Conservation (phyloP, 208 protist genomes). For the Wallacemonas collosoma region DNA sequence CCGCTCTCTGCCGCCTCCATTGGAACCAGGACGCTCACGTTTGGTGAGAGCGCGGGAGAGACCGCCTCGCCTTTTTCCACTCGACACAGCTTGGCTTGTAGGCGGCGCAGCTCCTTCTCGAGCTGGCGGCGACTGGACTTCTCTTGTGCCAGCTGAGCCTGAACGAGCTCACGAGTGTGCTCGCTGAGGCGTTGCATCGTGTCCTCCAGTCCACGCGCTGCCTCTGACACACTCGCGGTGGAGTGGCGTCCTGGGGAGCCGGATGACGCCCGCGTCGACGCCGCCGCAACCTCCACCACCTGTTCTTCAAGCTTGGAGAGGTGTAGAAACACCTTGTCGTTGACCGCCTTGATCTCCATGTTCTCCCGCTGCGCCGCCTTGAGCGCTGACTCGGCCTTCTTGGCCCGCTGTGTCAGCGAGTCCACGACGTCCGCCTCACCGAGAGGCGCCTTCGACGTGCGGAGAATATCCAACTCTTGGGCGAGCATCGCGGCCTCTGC, state of each 20-base stretch:
- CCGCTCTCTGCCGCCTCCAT: neutral
- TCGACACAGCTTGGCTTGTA: constrained; percentile 14
- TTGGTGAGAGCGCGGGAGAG: neutral
- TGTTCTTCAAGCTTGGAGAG: constrained; percentile 11
- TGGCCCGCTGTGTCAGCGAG: neutral
- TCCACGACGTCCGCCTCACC: constrained; percentile 15
- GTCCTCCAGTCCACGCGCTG: no score
- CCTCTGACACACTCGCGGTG: neutral
- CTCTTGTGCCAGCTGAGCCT: neutral
- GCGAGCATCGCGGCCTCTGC: neutral
- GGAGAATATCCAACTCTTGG: constrained; percentile 15
- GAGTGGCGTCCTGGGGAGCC: neutral
- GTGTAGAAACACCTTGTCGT: constrained; percentile 6
- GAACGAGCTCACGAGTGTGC: neutral
- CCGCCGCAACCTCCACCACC: neutral
- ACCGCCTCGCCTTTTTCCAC: constrained; percentile 12
- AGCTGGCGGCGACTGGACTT: constrained; percentile 12
- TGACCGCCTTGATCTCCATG: constrained; percentile 1
- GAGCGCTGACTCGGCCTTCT: constrained; percentile 18
- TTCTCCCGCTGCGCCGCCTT: constrained; percentile 6
- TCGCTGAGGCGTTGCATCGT: neutral
- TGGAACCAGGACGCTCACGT: neutral
- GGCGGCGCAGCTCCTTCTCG: constrained; percentile 14
- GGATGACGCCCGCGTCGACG: neutral
- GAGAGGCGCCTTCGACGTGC: constrained; percentile 11